phyloP scores from a whole-genome alignment of 2,329 filamentous ascomycete species.

The Rosellinia necatrix region DNA sequence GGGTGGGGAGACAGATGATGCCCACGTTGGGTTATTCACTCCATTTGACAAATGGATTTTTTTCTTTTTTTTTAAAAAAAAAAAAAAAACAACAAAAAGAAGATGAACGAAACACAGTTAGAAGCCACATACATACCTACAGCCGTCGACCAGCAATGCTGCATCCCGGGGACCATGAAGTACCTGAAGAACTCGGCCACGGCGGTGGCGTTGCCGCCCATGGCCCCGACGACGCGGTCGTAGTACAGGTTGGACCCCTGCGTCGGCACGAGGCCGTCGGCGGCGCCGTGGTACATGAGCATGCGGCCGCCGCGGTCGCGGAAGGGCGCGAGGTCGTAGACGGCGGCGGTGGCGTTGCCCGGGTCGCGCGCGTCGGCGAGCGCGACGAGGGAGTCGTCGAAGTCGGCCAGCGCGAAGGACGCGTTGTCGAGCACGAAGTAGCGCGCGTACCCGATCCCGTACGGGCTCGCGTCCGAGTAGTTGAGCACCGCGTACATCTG shows the following conservation, averaged over 20 bases:
- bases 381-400: conserved; percentile 40
- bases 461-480: conserved; percentile 40
- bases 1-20: too few species aligned
- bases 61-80: not conserved
- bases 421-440: conserved; percentile 49
- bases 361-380: conserved; percentile 44
- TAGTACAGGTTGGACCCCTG: conserved; percentile 44
- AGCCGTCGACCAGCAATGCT: conserved; percentile 48
- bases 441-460: conserved; percentile 43
- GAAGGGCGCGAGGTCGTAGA: conserved; percentile 47
- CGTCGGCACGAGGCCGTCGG: conserved; percentile 48
- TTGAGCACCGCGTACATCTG: conserved; percentile 42
- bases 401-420: conserved; percentile 42
- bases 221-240: conserved; percentile 34
- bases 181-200: conserved; percentile 57
- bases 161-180: conserved; percentile 60
- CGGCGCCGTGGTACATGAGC: conserved; percentile 52
- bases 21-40: too few species aligned
- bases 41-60: too few species aligned
- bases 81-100: not conserved
- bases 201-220: conserved; percentile 35
- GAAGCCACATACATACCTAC: conserved; percentile 20
- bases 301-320: conserved; percentile 48
- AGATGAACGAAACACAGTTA: not conserved
- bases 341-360: conserved; percentile 45